Conservation (phyloP, 345 rosid species). For the Dipteronia dyeriana region DNA sequence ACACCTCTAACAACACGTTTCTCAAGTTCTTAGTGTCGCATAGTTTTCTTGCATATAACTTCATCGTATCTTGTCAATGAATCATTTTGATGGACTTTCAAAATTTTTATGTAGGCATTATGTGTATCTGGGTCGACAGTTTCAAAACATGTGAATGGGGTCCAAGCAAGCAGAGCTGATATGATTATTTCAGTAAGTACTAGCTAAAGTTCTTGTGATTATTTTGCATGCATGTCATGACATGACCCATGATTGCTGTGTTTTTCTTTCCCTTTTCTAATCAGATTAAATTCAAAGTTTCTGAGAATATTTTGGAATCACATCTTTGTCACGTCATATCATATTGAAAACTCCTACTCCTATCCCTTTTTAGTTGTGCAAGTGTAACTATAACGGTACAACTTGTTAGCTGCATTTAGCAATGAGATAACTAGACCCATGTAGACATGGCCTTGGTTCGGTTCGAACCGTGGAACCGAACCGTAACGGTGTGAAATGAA, state of each 20-base stretch:
- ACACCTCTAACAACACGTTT: neutral
- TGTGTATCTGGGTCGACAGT: conserved; percentile 67
- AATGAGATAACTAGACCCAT: neutral
- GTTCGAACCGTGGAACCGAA: too few relatives aligned
- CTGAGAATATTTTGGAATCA: neutral
- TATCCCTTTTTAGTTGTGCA: neutral
- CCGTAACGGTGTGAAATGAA: too few relatives aligned
- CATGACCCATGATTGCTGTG: neutral
- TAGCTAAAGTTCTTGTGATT: conserved; percentile 15
- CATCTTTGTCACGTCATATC: neutral
- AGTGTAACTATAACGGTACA: neutral
- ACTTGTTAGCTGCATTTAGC: neutral
- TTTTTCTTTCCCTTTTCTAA: neutral
- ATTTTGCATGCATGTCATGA: conserved; percentile 7
- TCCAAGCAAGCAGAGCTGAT: conserved; percentile 82
- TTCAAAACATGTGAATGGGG: conserved; percentile 78
- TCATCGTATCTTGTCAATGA: neutral
- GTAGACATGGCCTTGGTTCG: too few relatives aligned
- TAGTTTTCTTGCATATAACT: neutral
- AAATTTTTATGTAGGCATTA: conserved; percentile 56
- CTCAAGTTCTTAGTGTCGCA: neutral
- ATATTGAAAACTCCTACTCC: neutral
- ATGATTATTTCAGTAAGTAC: conserved; percentile 85
- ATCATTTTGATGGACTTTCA: conserved; percentile 15
- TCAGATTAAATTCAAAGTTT: neutral